These are phyloP conservation scores for Penicillium decumbens DNA, from an alignment of 2,329 filamentous ascomycete species.

Conservation along the genomic window DNA sequence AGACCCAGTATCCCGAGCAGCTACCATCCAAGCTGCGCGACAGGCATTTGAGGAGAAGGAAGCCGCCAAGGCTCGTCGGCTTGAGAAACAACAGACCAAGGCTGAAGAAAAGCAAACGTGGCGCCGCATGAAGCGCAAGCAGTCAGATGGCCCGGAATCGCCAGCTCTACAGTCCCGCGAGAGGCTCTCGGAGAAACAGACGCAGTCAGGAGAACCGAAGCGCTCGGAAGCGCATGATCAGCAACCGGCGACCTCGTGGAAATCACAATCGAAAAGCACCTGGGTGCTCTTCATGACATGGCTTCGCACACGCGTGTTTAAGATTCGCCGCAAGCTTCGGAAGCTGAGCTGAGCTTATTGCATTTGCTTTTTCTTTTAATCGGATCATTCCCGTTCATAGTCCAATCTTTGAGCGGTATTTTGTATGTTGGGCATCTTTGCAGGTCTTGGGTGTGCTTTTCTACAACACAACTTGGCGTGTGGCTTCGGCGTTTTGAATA, in stretches of 20 bases:
- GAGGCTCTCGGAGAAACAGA: constrained; percentile 22
- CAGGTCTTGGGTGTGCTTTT: constrained; percentile 3
- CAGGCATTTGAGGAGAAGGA: constrained; percentile 57
- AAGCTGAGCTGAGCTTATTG: constrained; percentile 11
- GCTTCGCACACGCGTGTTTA: constrained; percentile 53
- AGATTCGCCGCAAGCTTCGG: constrained; percentile 41
- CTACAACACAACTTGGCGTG: neutral
- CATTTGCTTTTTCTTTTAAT: constrained; percentile 22
- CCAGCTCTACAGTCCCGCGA: constrained; percentile 12
- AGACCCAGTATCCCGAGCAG: constrained; percentile 52
- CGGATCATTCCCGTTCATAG: constrained; percentile 1
- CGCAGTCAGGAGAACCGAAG: constrained; percentile 1
- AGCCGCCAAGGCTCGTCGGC: constrained; percentile 52
- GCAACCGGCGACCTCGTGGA: constrained; percentile 25
- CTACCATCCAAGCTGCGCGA: constrained; percentile 53
- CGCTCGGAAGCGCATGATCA: constrained; percentile 3
- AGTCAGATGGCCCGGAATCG: constrained; percentile 10
- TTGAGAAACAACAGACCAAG: constrained; percentile 50
- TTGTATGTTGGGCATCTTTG: constrained; percentile 8
- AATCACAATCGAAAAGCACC: constrained; percentile 34
- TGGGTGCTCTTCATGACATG: constrained; percentile 56
- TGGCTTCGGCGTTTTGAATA: constrained; percentile 4
- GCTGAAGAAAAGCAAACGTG: constrained; percentile 43
- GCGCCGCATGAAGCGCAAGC: constrained; percentile 40
- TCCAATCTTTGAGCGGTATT: constrained; percentile 11